phyloP scores from a whole-genome alignment of 1,139 yeast species.

The Magnusiomyces clavatus region DNA sequence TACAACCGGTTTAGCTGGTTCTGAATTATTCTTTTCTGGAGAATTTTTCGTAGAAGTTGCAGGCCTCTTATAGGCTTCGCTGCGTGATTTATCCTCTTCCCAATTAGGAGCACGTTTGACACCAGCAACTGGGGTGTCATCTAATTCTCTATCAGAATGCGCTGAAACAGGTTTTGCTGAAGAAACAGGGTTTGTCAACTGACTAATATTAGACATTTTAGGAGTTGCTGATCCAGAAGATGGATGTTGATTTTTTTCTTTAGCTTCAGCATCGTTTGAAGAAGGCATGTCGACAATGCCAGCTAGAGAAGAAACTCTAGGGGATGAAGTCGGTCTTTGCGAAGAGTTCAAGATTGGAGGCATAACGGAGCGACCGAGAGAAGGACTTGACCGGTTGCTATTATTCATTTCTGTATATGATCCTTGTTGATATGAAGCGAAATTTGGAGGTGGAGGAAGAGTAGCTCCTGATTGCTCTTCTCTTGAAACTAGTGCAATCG shows the following conservation, averaged over 20 bases:
- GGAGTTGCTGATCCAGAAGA: background rate
- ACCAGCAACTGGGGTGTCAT: background rate
- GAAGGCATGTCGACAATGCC: background rate
- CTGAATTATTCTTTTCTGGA: background rate
- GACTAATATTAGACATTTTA: background rate
- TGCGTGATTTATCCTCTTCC: constrained; percentile 11
- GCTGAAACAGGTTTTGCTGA: background rate
- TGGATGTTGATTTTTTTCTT: background rate
- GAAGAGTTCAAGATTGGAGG: background rate
- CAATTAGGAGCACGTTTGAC: constrained; percentile 10
- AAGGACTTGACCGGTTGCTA: background rate
- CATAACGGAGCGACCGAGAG: background rate
- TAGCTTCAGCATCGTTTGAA: too few species aligned
- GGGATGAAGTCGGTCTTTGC: background rate
- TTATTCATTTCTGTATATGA: background rate
- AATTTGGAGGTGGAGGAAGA: constrained; percentile 3
- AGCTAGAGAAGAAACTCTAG: background rate
- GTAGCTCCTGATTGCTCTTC: constrained; percentile 1
- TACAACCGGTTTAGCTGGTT: background rate
- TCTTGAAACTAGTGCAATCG: background rate
- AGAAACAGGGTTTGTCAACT: background rate
- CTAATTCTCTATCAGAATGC: background rate
- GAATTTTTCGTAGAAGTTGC: background rate
- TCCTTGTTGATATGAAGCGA: background rate
- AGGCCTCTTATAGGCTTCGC: constrained; percentile 4